A percentile compares a stretch with the other conserved stretches of the same genome.
These are phyloP conservation scores for Phytophthora pini DNA, from an alignment of 352 stramenopile species.

Conservation along the genomic window DNA sequence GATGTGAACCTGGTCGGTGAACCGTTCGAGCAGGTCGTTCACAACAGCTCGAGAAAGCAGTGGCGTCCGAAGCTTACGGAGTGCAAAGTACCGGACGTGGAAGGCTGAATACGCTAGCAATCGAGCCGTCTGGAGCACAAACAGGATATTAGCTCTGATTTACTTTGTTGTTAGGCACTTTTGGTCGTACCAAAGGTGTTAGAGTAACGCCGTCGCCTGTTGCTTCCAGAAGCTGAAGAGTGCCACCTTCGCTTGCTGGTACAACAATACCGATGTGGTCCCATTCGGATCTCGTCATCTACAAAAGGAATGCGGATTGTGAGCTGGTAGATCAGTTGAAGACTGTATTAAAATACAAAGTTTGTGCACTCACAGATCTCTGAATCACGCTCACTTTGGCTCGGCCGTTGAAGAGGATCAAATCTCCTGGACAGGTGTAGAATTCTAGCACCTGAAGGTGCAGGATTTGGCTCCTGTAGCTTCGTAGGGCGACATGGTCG, in stretches of 20 bases:
- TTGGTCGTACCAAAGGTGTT: conserved; percentile 46
- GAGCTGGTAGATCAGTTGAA: neutral
- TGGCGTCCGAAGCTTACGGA: conserved; percentile 61
- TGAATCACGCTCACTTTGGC: conserved; percentile 55
- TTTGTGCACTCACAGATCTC: conserved; percentile 42
- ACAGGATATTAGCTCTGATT: neutral
- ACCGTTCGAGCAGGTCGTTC: conserved; percentile 53
- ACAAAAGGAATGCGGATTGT: neutral
- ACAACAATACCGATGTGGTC: conserved; percentile 70
- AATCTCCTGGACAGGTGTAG: conserved; percentile 55
- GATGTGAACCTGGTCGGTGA: conserved; percentile 39
- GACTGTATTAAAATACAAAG: neutral
- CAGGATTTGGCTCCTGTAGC: conserved; percentile 51
- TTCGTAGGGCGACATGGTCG: conserved; percentile 37
- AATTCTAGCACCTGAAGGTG: conserved; percentile 67
- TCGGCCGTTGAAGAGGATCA: conserved; percentile 67
- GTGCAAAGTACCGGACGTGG: conserved; percentile 54
- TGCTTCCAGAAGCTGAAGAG: conserved; percentile 60
- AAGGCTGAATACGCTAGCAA: conserved; percentile 41
- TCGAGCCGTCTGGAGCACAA: conserved; percentile 15
- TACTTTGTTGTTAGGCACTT: no score
- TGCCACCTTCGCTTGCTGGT: conserved; percentile 15
- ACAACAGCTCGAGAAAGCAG: conserved; percentile 52
- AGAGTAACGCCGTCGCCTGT: conserved; percentile 70
- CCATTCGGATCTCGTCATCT: conserved; percentile 72